Base-by-base conservation (phyloP, 2,329 filamentous ascomycete genomes). In the Talaromyces sp. region DNA sequence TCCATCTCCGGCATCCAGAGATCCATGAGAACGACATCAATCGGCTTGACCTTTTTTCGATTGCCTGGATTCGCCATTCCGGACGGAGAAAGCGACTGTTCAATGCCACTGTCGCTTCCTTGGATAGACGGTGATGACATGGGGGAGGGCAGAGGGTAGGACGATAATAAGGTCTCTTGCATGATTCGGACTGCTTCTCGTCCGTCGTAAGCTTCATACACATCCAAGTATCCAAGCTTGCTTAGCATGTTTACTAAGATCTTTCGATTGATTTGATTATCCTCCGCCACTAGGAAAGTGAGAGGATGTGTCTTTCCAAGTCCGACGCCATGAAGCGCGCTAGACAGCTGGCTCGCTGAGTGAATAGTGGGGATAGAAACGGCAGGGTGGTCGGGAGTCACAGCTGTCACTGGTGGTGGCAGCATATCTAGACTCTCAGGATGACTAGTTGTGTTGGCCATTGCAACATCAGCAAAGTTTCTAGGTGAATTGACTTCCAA, bases 1-100 rank as follows among this genome's bases (percentile, higher is more conserved):
- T 91, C 88, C 81, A 91, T 87, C 68, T 87, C 81, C 0, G 89
- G 89, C 88, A 91, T 91, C 89, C 89, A 91, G 10, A 91, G 82
- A 74, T 91, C 89, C 89, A 91, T 91, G 50, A 91, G 77, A 27
- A 91, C 82, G 1, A 89, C 82, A 70, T 90, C 85, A 64, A 90
- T 85, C 2, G 76, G 74, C 64, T 78, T 79, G 11, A 73, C 67
- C 27, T 58, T 57, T 37, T 62, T 64, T 48, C 76, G 74, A 50
- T 71, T 68, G 67, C 69, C 33, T 68, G 72, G 33, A 68, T 68
- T 19, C 67, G 72, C 58, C 67, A 62, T 62, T 16, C 70, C 11
- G 1, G 68, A 68, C n/a, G 69, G 64, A 2, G 71, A 64, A 27
- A 66, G 62, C 6, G 65, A 61, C 27, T 67, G 66, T 27, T 68